A percentile compares a stretch with the other conserved stretches of the same genome.
These are phyloP conservation scores for Lentinula detonsa DNA, from an alignment of 768 basidiomycete genomes.

Conservation along the genomic window DNA sequence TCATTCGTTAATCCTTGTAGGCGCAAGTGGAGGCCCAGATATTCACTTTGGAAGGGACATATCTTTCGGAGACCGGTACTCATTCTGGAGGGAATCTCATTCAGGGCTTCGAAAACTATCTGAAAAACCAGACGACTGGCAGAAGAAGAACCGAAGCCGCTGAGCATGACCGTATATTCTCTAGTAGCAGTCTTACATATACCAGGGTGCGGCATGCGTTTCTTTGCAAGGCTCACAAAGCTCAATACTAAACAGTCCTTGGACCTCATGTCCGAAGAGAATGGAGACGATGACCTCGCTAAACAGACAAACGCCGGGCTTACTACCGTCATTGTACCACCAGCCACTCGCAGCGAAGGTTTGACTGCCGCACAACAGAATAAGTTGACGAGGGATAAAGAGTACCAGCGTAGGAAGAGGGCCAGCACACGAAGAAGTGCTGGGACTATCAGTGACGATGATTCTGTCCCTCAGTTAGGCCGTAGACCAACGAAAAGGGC, in stretches of 20 bases:
- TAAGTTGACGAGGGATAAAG: constrained; percentile 64
- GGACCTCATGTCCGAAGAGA: constrained; percentile 62
- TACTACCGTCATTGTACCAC: constrained; percentile 73
- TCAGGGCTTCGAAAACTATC: constrained; percentile 81
- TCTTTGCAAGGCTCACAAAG: not conserved
- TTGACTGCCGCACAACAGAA: constrained; percentile 69
- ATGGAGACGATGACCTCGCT: constrained; percentile 59
- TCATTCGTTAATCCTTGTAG: constrained; percentile 28
- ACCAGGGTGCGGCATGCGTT: constrained; percentile 46
- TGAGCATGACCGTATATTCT: constrained; percentile 77
- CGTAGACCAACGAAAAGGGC: constrained; percentile 67
- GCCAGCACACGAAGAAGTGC: constrained; percentile 57
- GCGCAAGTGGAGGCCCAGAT: constrained; percentile 75
- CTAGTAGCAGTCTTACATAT: constrained; percentile 72
- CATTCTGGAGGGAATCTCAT: constrained; percentile 85
- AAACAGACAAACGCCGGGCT: constrained; percentile 67
- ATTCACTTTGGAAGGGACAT: constrained; percentile 69
- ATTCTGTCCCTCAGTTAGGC: constrained; percentile 44
- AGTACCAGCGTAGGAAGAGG: constrained; percentile 74
- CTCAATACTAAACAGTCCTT: constrained; percentile 46
- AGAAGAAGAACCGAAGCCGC: constrained; percentile 71
- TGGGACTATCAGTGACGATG: constrained; percentile 71
- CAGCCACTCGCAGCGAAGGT: constrained; percentile 64
- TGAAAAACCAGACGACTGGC: constrained; percentile 67
- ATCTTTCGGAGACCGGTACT: constrained; percentile 70